Conservation (phyloP, 1,284 basidiomycete genomes). For the Flammula alnicola region DNA sequence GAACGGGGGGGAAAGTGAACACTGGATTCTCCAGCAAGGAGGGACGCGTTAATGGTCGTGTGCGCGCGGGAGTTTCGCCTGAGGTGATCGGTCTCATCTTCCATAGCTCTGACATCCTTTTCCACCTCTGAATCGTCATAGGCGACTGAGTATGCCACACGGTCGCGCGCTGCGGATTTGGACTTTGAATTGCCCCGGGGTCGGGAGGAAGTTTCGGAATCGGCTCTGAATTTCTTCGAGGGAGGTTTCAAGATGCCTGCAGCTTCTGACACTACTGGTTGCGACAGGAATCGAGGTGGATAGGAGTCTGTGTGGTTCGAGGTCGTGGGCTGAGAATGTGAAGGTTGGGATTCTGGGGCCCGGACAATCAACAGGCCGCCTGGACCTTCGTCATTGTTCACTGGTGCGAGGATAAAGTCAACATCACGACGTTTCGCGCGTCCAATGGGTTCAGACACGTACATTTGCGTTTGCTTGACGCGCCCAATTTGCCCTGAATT, state of each 20-base stretch:
- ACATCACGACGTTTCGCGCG: conserved; percentile 18
- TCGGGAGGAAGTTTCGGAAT: conserved; percentile 31
- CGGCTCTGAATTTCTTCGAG: conserved; percentile 61
- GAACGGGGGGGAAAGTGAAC: conserved; percentile 19
- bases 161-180: conserved; percentile 14
- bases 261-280: conserved; percentile 36
- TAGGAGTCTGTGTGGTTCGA: conserved; percentile 26
- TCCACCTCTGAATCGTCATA: conserved; percentile 43
- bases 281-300: conserved; percentile 31
- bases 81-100: conserved; percentile 65
- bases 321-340: conserved; percentile 30
- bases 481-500: conserved; percentile 32
- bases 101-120: conserved; percentile 66
- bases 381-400: conserved; percentile 63
- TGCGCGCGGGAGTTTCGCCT: conserved; percentile 59
- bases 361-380: conserved; percentile 70
- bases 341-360: conserved; percentile 37
- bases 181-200: conserved; percentile 12
- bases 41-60: conserved; percentile 37
- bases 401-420: conserved; percentile 28
- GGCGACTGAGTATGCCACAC: conserved; percentile 14
- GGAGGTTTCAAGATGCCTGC: conserved; percentile 39
- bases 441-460: conserved; percentile 30
- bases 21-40: conserved; percentile 24
- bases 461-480: conserved; percentile 56